These are phyloP conservation scores for Synchytrium microbalum DNA, from an alignment of 371 early-diverging fungal genomes.

Conservation along the genomic window DNA sequence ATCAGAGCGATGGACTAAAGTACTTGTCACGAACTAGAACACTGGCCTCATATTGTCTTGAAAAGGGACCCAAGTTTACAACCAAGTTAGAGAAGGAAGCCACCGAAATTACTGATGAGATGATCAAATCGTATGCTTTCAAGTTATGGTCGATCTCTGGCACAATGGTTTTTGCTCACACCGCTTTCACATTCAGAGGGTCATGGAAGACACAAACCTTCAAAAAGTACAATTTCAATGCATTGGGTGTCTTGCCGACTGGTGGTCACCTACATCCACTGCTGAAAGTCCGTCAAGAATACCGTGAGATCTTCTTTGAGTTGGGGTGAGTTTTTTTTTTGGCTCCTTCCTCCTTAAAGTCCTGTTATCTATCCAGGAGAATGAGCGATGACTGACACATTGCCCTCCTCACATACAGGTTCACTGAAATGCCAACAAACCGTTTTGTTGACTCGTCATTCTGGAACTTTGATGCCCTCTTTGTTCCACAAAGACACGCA, in stretches of 20 bases:
- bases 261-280: constrained; percentile 98
- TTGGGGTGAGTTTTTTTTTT: constrained; percentile 62
- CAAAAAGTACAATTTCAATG: constrained; percentile 99
- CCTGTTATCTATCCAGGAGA: background rate
- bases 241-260: constrained; percentile 72
- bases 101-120: constrained; percentile 94
- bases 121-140: constrained; percentile 64
- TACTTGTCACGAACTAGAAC: constrained; percentile 48
- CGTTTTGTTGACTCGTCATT: constrained; percentile 98
- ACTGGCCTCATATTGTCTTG: constrained; percentile 70
- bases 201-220: constrained; percentile 87
- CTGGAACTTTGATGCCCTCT: constrained; percentile 99
- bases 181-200: constrained; percentile 50
- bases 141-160: background rate
- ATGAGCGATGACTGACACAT: background rate
- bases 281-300: constrained; percentile 98
- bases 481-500: constrained; percentile 99
- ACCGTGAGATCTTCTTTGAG: constrained; percentile 98
- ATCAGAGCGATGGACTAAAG: background rate
- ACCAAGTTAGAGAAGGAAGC: constrained; percentile 74
- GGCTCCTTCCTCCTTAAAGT: background rate
- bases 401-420: constrained; percentile 42
- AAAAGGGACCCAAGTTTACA: constrained; percentile 86
- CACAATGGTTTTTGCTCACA: background rate
- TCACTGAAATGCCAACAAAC: constrained; percentile 99